Evolutionary conservation across 768 basidiomycete species (phyloP).

Genomic region (Amanita polypyramis): DNA sequence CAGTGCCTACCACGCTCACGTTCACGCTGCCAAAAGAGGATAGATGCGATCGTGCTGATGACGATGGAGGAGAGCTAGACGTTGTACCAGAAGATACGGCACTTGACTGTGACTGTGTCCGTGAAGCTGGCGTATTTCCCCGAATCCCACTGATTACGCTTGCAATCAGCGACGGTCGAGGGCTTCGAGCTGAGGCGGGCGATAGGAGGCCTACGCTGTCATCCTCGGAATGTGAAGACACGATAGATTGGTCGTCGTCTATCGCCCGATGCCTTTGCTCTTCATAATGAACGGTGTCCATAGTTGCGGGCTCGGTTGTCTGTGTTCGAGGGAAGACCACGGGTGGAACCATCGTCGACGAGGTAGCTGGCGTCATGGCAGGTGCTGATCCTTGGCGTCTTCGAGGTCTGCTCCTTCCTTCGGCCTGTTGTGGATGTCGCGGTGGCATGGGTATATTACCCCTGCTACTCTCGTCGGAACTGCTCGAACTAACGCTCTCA

Average conservation of each 20-base stretch:
- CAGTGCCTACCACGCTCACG: constrained; percentile 4
- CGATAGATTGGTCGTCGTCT: constrained; percentile 6
- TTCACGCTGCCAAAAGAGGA: constrained; percentile 18
- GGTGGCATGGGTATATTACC: constrained; percentile 33
- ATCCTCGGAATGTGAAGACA: constrained; percentile 6
- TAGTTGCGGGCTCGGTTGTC: constrained; percentile 1
- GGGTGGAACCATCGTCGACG: constrained; percentile 11
- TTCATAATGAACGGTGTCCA: not conserved
- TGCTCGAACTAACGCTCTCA: constrained; percentile 27
- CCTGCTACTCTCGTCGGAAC: constrained; percentile 10
- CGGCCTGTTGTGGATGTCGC: constrained; percentile 24
- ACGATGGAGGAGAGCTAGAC: constrained; percentile 23
- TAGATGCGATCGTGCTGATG: constrained; percentile 29
- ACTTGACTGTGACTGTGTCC: constrained; percentile 23
- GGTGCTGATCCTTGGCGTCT: constrained; percentile 24
- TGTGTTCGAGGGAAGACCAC: constrained; percentile 20
- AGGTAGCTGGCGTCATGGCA: constrained; percentile 15
- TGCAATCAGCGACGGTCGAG: constrained; percentile 32
- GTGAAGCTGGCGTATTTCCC: constrained; percentile 21
- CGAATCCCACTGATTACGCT: constrained; percentile 1
- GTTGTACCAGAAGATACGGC: constrained; percentile 21
- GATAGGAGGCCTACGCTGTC: constrained; percentile 42
- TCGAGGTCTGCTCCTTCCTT: constrained; percentile 15
- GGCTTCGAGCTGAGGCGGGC: constrained; percentile 21
- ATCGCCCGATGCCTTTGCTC: not conserved